phyloP scores from a whole-genome alignment of 352 stramenopile genomes.

The Globisporangium cylindrosporum region DNA sequence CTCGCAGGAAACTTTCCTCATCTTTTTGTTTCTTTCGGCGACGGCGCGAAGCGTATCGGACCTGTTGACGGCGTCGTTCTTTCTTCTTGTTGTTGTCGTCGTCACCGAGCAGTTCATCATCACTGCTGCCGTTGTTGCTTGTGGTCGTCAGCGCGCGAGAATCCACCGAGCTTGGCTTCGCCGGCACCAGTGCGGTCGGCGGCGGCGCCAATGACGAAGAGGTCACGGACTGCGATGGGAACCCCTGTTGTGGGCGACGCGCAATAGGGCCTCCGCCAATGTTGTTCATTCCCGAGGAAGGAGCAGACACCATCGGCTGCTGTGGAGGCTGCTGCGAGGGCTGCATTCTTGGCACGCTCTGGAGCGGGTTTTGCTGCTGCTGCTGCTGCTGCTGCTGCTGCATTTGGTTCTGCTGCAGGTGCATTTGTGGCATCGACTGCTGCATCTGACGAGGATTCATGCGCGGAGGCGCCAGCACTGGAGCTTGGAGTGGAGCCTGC shows the following conservation, averaged over 20 bases:
- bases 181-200: slow-evolving; percentile 40
- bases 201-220: slow-evolving; percentile 19
- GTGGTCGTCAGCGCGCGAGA: slow-evolving; percentile 43
- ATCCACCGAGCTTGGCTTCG: slow-evolving; percentile 28
- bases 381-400: slow-evolving; percentile 14
- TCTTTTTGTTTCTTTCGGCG: slow-evolving; percentile 85
- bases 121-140: slow-evolving; percentile 56
- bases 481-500: slow-evolving; percentile 26
- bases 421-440: slow-evolving; percentile 22
- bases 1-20: slow-evolving; percentile 74
- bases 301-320: slow-evolving; percentile 11
- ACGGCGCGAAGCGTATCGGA: slow-evolving; percentile 73
- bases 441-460: slow-evolving; percentile 22
- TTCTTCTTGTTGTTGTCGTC: slow-evolving; percentile 77
- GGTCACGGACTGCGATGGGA: slow-evolving; percentile 23
- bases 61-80: slow-evolving; percentile 72
- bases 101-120: slow-evolving; percentile 52
- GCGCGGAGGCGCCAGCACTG: slow-evolving; percentile 15
- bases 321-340: slow-evolving; percentile 6
- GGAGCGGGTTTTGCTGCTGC: slow-evolving; percentile 9
- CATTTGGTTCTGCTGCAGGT: slow-evolving; percentile 18
- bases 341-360: slow-evolving; percentile 17
- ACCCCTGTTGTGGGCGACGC: slow-evolving; percentile 12
- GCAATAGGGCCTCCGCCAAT: slow-evolving; percentile 1
- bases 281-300: slow-evolving; percentile 11